Base-by-base conservation (phyloP, 345 rosid genomes). In the Clarkia xantiana region DNA sequence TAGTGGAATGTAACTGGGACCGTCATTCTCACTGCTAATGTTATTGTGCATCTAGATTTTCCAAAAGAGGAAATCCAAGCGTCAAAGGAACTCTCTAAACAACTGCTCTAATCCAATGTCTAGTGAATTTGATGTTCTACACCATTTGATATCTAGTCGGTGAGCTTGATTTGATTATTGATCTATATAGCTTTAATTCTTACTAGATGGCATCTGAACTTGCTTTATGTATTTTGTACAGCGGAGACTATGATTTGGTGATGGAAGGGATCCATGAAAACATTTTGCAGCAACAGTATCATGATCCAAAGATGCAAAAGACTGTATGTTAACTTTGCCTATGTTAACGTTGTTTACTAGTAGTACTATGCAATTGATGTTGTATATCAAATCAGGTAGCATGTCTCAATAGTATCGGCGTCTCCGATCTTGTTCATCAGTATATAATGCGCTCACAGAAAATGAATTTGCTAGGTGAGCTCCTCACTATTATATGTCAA, bases 301-400 rank as follows among this genome's bases (percentile, higher is more conserved):
- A 91, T 70, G 94, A 86, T 81, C 98, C 98, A 9, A 62, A 75
- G 65, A 81, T 91, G 98, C 75, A 75, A 44, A 91, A 86, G 67
- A 86, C 94, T 44, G 97, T 83, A 83, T 67, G 86, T 56, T 57
- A 3, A 40, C 57, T 16, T 17, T 18, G 50, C 54, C 46, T 44
- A 55, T 45, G 47, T 42, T 49, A 15, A 14, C 11, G 29, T 17
- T 22, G 18, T n/a, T 18, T 2, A 15, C 5, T 34, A 14, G 22
- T 17, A 57, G 15, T 15, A 55, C 15, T 11, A 18, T 22, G 13
- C 41, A 29, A 15, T 11, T 49, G 54, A 49, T 51, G 25, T 4
- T 57, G 14, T 13, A 29, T 40, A 42, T 10, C 42, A 49, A 20
- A 11, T 41, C 68, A 91, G 98, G 83, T 81, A 46, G 68, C 68